phyloP scores from a whole-genome alignment of 768 basidiomycete species.

The Mycena filopes region DNA sequence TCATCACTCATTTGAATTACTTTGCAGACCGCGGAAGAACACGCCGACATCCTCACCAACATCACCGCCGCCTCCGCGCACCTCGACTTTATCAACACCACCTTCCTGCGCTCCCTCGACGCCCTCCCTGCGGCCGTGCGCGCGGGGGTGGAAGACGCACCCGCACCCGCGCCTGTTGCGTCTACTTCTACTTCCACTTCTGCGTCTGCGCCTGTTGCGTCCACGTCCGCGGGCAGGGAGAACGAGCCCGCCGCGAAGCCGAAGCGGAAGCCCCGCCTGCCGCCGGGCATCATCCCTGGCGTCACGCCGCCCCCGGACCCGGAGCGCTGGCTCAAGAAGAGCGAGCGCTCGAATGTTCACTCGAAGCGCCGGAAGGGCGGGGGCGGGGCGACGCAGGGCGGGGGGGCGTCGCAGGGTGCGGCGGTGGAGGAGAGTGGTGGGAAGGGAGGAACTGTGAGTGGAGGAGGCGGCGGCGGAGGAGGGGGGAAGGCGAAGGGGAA shows the following conservation, averaged over 20 bases:
- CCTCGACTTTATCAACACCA: slow-evolving; percentile 83
- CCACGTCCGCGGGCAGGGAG: slow-evolving; percentile 16
- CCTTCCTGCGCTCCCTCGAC: slow-evolving; percentile 73
- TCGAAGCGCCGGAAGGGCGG: slow-evolving; percentile 64
- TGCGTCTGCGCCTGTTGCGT: slow-evolving; percentile 44
- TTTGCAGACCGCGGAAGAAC: slow-evolving; percentile 82
- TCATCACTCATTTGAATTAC: slow-evolving; percentile 12
- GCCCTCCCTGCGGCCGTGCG: slow-evolving; percentile 62
- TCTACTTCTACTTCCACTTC: slow-evolving; percentile 38
- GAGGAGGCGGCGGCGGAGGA: slow-evolving; percentile 39
- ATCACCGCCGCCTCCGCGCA: slow-evolving; percentile 84
- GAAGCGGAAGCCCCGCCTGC: slow-evolving; percentile 62
- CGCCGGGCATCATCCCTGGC: slow-evolving; percentile 79
- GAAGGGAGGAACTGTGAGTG: slow-evolving; percentile 30
- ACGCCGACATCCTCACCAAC: slow-evolving; percentile 88
- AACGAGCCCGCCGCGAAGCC: slow-evolving; percentile 48
- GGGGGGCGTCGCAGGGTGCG: slow-evolving; percentile 44
- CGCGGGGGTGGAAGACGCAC: slow-evolving; percentile 67
- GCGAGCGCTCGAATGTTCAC: slow-evolving; percentile 72
- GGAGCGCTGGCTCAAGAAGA: slow-evolving; percentile 91
- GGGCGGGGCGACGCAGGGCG: slow-evolving; percentile 77
- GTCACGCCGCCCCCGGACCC: slow-evolving; percentile 87
- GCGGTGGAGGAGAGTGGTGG: slow-evolving; percentile 44
- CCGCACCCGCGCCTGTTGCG: slow-evolving; percentile 61
- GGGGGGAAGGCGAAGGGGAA: slow-evolving; percentile 63